Base-by-base conservation (phyloP, 1,139 yeast species). In the Geotrichum cucujoidarum region DNA sequence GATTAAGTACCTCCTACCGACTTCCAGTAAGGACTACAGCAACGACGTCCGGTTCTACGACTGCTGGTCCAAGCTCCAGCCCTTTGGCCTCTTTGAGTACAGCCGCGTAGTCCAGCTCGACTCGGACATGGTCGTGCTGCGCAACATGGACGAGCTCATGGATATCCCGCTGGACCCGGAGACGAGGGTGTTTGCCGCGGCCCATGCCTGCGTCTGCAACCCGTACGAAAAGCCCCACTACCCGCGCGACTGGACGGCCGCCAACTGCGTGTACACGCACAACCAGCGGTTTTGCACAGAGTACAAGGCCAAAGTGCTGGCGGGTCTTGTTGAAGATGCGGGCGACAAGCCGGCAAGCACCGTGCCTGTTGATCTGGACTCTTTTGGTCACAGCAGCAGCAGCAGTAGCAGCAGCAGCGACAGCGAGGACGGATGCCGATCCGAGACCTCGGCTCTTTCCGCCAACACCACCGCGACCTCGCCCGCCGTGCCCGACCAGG, bases 171-270 rank as follows among this genome's bases (percentile, higher is more conserved):
- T 75, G 31, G 55, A 60, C 38, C 60, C 56, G 1, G 54, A 62
- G 37, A 53, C 55, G 4, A 51, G 57, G 2, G 69, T 67, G 1
- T 77, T 77, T 62, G 82, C 80, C 0, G 80, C 81, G 0, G 61
- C 76, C n/a, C 78, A 77, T 55, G 81, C 81, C 1, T 77, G 83
- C 59, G 78, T 76, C 18, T 77, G 82, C 61, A 77, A 77, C 53
- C 82, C 83, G 2, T 66, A 72, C 59, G 59, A 68, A 22, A 70
- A 71, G 52, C 56, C 69, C 1, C 79, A 77, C 55, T 77, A 77
- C 53, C 83, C 83, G n/a, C 52, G 56, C 43, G 66, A 73, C 53
- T 77, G 82, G 82, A 55, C 66, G 2, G 64, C 67, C 1, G 67
- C 63, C 39, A 76, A 77, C 57, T 77, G 83, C 54, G 73, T 73